Base-by-base conservation (phyloP, 805 yeast genomes). In the Hermanozyma aechmeae region DNA sequence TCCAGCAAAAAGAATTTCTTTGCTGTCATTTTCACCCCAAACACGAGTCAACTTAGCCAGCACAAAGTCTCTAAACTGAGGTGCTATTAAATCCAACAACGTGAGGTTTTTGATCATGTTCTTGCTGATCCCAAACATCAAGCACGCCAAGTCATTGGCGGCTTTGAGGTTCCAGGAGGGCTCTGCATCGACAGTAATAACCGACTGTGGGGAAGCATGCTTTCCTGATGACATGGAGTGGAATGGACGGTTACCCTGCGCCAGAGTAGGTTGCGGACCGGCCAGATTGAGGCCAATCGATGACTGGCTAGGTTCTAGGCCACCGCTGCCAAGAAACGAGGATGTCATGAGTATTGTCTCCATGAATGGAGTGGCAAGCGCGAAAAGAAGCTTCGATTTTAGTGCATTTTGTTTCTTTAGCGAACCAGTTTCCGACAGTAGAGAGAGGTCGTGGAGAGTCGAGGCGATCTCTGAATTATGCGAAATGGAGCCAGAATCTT, bases 81-180 rank as follows among this genome's bases (percentile, higher is more conserved):
- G 77, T 9, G 86, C 83, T 20, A 81, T 74, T 39, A 85, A 65
- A 51, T 82, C 94, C 59, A 84, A 62, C 20, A 87, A 61, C 0
- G 84, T 73, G 28, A 79, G 52, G 12, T 77, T 65, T 21, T 69
- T 67, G 20, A 85, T 60, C 16, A 76, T 76, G 21, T 61, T 65
- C 45, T 76, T 73, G 26, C 84, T 74, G 3, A 82, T 73, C 12
- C 96, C 96, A 55, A 87, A 82, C 60, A 83, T 75, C 34, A 85
- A 62, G 46, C 94, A 82, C 0, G 95, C 94, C 39, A 86, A 61
- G 53, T 87, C 96, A 49, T 89, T 87, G 11, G 93, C 85, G 5
- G 93, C 87, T 44, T 73, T 73, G 28, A 87, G 68, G 16, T 63
- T 57, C 87, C 92, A 87, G 1, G 96, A 96, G 27, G 70, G 67